These are phyloP conservation scores for Tolypocladium tropicale DNA, from an alignment of 2,329 filamentous ascomycete species.

Conservation along the genomic window DNA sequence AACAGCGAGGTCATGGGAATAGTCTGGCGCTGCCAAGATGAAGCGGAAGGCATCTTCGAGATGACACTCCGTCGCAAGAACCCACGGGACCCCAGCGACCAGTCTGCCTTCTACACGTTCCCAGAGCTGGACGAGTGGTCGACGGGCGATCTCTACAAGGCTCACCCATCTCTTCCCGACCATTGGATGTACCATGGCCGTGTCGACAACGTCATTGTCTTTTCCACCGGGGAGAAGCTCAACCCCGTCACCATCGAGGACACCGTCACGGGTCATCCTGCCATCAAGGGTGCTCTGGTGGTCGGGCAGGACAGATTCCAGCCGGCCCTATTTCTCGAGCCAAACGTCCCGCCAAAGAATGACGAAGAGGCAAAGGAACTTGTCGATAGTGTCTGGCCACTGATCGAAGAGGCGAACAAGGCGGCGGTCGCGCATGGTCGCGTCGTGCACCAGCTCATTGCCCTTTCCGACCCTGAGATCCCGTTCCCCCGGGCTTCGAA, in stretches of 20 bases:
- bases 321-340: constrained; percentile 37
- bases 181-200: constrained; percentile 25
- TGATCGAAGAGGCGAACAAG: constrained; percentile 30
- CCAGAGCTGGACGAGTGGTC: constrained; percentile 28
- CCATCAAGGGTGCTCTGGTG: constrained; percentile 20
- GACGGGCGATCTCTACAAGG: constrained; percentile 33
- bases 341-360: constrained; percentile 15
- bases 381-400: constrained; percentile 32
- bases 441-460: constrained; percentile 28
- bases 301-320: constrained; percentile 36
- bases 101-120: constrained; percentile 30
- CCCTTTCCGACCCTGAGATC: constrained; percentile 25
- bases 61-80: constrained; percentile 17
- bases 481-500: constrained; percentile 35
- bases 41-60: constrained; percentile 4
- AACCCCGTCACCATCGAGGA: constrained; percentile 27
- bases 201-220: constrained; percentile 29
- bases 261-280: constrained; percentile 16
- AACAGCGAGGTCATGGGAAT: constrained; percentile 26
- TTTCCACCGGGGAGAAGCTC: constrained; percentile 30
- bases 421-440: constrained; percentile 34
- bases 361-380: constrained; percentile 15
- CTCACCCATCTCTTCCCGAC: constrained; percentile 20
- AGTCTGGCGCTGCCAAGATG: constrained; percentile 23
- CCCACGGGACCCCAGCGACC: constrained; percentile 11